Conservation (phyloP, 2,329 filamentous ascomycete genomes). For the Mycosphaerella arachidis region DNA sequence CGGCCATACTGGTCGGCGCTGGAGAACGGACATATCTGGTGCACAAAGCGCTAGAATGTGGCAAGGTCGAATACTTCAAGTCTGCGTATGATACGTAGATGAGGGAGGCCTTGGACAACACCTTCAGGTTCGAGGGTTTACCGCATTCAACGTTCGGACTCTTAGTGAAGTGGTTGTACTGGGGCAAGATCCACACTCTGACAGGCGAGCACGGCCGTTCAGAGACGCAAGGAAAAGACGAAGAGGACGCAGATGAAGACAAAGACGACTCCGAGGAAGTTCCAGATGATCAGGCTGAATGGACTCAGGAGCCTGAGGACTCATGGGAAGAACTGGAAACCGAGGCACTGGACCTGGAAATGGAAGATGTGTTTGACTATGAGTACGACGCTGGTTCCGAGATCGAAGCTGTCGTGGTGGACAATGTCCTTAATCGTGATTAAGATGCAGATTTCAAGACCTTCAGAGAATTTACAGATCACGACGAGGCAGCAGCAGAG, state of each 20-base stretch:
- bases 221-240: too few species aligned
- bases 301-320: neutral
- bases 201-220: too few species aligned
- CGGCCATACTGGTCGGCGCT: neutral
- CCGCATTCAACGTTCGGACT: neutral
- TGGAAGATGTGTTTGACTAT: neutral
- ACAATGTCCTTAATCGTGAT: too few species aligned
- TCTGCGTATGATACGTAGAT: slow-evolving; percentile 2
- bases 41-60: slow-evolving; percentile 6
- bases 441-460: too few species aligned
- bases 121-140: slow-evolving; percentile 2
- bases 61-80: slow-evolving; percentile 5
- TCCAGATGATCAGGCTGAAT: too few species aligned
- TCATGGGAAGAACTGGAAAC: neutral
- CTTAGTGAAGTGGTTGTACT: slow-evolving; percentile 5
- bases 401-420: neutral
- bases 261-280: too few species aligned
- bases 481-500: too few species aligned
- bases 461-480: too few species aligned
- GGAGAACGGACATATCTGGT: neutral
- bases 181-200: slow-evolving; percentile 4
- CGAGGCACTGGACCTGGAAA: neutral
- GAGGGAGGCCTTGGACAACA: neutral
- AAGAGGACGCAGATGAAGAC: too few species aligned
- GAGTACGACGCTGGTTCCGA: neutral